Evolutionary conservation across 129 eudicot genomes (phyloP).

Genomic region (Flaveria brownii): DNA sequence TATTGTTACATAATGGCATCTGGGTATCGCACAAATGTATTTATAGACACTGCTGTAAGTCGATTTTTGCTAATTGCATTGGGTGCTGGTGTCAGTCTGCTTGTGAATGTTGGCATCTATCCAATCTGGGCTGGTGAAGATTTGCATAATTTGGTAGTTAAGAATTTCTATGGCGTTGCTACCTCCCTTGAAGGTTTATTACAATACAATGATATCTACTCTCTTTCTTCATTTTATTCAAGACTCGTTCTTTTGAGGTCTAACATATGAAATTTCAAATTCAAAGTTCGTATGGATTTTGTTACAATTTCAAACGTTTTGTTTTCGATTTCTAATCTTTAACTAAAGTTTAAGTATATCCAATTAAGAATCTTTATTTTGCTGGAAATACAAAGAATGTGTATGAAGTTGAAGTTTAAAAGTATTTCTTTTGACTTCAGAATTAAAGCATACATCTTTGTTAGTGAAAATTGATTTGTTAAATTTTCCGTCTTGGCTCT

Average conservation of each 20-base stretch:
- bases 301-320: not conserved
- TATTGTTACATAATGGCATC: conserved; percentile 84
- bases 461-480: not conserved
- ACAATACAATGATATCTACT: conserved; percentile 11
- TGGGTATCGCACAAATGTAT: conserved; percentile 64
- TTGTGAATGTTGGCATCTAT: conserved; percentile 59
- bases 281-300: conserved; percentile 6
- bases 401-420: conserved; percentile 11
- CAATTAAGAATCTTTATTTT: not conserved
- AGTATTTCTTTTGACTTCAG: conserved; percentile 13
- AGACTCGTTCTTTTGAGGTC: conserved; percentile 20
- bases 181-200: conserved; percentile 73
- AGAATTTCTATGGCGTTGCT: conserved; percentile 77
- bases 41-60: conserved; percentile 53
- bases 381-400: not conserved
- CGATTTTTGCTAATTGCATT: conserved; percentile 78
- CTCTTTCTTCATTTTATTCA: not conserved
- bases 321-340: not conserved
- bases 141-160: conserved; percentile 77
- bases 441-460: not conserved
- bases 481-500: not conserved
- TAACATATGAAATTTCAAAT: not conserved
- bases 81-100: conserved; percentile 71
- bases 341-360: not conserved
- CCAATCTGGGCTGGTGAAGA: conserved; percentile 99